Percentiles rank a stretch among this genome's conserved stretches.
Conservation (phyloP, 495 filamentous ascomycete genomes). For the Lepidopterella palustris region DNA sequence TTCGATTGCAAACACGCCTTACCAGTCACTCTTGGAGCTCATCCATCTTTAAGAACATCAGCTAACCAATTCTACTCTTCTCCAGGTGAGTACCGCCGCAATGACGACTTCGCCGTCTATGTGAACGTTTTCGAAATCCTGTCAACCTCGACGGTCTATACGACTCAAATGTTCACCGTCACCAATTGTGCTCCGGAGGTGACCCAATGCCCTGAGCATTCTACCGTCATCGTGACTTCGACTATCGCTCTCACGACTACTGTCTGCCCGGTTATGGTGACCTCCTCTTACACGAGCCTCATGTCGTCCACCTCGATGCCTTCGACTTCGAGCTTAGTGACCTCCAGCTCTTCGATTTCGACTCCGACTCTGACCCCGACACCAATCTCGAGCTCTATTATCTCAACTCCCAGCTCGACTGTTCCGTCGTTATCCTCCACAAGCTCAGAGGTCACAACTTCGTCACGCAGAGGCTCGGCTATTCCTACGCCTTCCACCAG, state of each 20-base stretch:
- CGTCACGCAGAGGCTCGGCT: background rate
- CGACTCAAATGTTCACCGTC: constrained; percentile 17
- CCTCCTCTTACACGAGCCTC: background rate
- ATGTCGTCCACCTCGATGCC: background rate
- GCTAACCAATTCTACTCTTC: background rate
- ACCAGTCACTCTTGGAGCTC: background rate
- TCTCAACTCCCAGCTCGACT: background rate
- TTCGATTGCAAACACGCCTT: background rate
- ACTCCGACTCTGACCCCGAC: background rate
- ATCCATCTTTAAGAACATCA: background rate
- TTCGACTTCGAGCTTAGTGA: background rate
- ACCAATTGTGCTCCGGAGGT: constrained; percentile 27
- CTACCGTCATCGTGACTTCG: constrained; percentile 10
- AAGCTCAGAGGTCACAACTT: background rate
- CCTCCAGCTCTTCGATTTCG: background rate
- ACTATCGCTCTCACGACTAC: constrained; percentile 15
- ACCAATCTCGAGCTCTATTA: background rate
- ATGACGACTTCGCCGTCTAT: background rate
- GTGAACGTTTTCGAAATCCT: background rate
- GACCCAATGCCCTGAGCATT: constrained; percentile 4
- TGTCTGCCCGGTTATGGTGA: constrained; percentile 13
- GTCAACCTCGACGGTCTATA: constrained; percentile 16
- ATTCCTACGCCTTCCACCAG: background rate
- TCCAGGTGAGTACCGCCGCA: background rate
- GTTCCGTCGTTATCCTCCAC: background rate